Percentiles rank a stretch among this genome's conserved stretches.
Conservation (phyloP, 139 green algal genomes). For the Tetradesmus lagerheimii region DNA sequence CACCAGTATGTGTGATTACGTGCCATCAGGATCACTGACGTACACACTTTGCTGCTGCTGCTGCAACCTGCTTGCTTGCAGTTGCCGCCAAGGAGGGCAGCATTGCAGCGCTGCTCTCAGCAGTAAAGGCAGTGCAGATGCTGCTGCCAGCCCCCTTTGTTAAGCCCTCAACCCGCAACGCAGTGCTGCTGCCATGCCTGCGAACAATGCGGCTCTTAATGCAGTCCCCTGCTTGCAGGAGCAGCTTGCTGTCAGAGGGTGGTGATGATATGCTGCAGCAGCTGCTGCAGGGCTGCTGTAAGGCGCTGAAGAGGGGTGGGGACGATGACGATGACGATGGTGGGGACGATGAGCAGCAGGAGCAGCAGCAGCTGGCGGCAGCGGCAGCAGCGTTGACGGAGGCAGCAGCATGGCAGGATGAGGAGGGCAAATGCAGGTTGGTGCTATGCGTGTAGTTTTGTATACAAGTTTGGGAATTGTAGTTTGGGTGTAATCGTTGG, state of each 20-base stretch:
- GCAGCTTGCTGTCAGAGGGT: neutral
- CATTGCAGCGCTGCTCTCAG: conserved; percentile 4
- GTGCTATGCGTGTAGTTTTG: neutral
- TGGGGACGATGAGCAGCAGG: neutral
- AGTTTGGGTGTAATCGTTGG: no score
- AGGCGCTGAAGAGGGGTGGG: neutral
- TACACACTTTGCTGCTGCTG: neutral
- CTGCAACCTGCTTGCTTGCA: conserved; percentile 15
- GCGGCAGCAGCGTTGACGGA: conserved; percentile 51
- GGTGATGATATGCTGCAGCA: conserved; percentile 8
- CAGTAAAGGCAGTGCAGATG: neutral
- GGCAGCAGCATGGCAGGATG: conserved; percentile 59
- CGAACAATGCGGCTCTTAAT: conserved; percentile 4
- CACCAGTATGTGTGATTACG: no score
- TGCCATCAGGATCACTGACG: no score
- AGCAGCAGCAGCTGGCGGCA: conserved; percentile 37
- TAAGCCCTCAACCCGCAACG: neutral
- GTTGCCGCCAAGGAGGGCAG: conserved; percentile 34
- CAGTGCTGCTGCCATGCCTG: neutral
- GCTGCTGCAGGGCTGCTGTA: conserved; percentile 6
- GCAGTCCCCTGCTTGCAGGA: neutral
- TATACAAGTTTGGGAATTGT: no score
- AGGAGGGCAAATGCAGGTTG: conserved; percentile 68
- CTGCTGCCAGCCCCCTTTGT: neutral
- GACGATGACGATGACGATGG: no score